A percentile compares a stretch with the other conserved stretches of the same genome.
Evolutionary conservation across 495 filamentous ascomycete genomes (phyloP).

Genomic region (Annulohypoxylon stygium): DNA sequence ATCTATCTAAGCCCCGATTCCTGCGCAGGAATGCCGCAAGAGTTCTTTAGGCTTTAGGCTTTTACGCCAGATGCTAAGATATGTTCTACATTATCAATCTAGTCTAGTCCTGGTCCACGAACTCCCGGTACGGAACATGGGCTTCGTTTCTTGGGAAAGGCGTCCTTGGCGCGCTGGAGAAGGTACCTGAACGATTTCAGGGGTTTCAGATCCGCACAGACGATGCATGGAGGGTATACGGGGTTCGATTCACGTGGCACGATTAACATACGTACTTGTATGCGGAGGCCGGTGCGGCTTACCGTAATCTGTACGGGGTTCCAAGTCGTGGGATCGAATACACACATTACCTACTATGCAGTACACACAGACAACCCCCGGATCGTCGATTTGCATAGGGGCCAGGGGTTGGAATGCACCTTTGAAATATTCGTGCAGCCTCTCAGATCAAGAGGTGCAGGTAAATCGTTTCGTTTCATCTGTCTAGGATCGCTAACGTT

Average conservation of each 20-base stretch:
- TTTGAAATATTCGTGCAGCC: conserved; percentile 4
- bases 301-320: conserved; percentile 28
- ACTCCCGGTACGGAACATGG: conserved; percentile 10
- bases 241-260: conserved; percentile 19
- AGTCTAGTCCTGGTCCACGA: neutral
- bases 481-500: conserved; percentile 23
- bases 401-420: conserved; percentile 8
- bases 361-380: conserved; percentile 24
- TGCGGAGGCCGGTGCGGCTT: conserved; percentile 22
- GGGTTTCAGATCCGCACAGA: conserved; percentile 15
- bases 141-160: neutral
- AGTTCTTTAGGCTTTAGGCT: neutral
- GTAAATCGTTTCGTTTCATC: conserved; percentile 37
- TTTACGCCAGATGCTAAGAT: conserved; percentile 2
- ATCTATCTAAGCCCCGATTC: conserved; percentile 20
- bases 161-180: conserved; percentile 9
- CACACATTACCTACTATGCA: neutral
- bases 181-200: conserved; percentile 3
- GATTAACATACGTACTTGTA: conserved; percentile 3
- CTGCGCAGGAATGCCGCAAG: neutral
- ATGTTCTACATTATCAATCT: neutral
- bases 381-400: conserved; percentile 32
- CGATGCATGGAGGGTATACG: conserved; percentile 3
- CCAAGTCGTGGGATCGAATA: neutral
- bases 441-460: conserved; percentile 19